A percentile compares a stretch with the other conserved stretches of the same genome.
Evolutionary conservation across 2,329 filamentous ascomycete species (phyloP).

Genomic region (Mariannaea elegans): DNA sequence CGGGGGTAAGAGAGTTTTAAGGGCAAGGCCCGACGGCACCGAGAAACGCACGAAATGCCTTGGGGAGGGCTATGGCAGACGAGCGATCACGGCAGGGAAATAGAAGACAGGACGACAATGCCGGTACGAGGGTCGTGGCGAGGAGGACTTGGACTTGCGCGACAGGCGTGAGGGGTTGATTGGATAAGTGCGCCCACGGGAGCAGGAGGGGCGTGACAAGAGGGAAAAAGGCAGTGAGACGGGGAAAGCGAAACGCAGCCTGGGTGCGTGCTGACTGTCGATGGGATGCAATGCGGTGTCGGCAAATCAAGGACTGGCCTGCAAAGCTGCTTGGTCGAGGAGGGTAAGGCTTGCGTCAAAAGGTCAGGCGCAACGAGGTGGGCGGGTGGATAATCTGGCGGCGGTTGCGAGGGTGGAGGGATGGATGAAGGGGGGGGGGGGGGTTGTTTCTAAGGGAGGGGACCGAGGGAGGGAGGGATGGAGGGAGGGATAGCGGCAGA

Average conservation of each 20-base stretch:
- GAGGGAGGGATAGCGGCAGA: conserved; percentile 36
- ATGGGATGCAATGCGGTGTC: conserved; percentile 20
- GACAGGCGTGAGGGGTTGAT: conserved; percentile 36
- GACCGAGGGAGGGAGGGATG: conserved; percentile 17
- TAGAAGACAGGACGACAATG: conserved; percentile 31
- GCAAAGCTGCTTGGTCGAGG: conserved; percentile 29
- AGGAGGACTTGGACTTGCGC: conserved; percentile 41
- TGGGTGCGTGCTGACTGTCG: conserved; percentile 5
- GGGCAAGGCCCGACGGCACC: conserved; percentile 33
- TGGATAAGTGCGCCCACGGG: conserved; percentile 35
- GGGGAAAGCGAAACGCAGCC: conserved; percentile 35
- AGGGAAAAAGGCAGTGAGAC: conserved; percentile 38
- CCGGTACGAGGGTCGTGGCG: conserved; percentile 37
- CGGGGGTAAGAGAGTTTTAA: conserved; percentile 29
- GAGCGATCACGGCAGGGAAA: conserved; percentile 31
- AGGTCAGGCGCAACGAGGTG: conserved; percentile 38
- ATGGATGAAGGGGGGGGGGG: not conserved
- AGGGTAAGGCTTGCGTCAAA: conserved; percentile 38
- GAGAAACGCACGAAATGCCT: conserved; percentile 28
- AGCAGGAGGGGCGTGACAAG: conserved; percentile 39
- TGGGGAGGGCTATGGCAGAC: conserved; percentile 28
- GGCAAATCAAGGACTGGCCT: conserved; percentile 24
- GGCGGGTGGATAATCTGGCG: conserved; percentile 19
- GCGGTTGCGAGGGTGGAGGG: conserved; percentile 20
- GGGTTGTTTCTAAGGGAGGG: not conserved